phyloP scores from a whole-genome alignment of 2,329 filamentous ascomycete genomes.

The Cladophialophora psammophila region DNA sequence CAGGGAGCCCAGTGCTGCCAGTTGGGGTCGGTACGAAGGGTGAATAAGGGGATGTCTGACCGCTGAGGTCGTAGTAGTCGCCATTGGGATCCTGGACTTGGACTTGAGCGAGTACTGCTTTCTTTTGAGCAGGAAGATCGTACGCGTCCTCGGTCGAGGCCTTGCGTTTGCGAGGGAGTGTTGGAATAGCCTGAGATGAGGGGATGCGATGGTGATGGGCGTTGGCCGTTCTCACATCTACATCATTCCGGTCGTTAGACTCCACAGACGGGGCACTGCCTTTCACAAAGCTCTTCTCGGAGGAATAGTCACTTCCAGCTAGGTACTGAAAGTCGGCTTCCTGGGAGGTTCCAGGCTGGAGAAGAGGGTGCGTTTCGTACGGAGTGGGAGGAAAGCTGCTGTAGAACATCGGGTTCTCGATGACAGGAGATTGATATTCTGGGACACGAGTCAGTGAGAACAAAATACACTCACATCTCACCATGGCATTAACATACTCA shows the following conservation, averaged over 20 bases:
- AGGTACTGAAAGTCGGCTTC: conserved; percentile 31
- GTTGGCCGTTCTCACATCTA: conserved; percentile 18
- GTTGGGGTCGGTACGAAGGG: conserved; percentile 60
- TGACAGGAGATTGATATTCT: conserved; percentile 28
- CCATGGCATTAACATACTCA: conserved; percentile 25
- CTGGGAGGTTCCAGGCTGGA: conserved; percentile 30
- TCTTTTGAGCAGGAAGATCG: conserved; percentile 57
- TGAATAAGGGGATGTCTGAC: conserved; percentile 55
- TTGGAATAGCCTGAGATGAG: conserved; percentile 25
- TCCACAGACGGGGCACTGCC: conserved; percentile 17
- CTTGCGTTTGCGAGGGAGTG: conserved; percentile 32
- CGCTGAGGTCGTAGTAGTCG: conserved; percentile 60
- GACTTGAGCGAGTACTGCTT: conserved; percentile 54
- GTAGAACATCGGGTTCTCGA: conserved; percentile 35
- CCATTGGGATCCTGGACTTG: conserved; percentile 59
- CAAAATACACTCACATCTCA: background rate
- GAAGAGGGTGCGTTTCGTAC: conserved; percentile 37
- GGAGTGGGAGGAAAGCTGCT: conserved; percentile 47
- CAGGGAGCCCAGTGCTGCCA: conserved; percentile 50
- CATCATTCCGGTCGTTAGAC: conserved; percentile 16
- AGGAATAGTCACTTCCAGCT: conserved; percentile 20
- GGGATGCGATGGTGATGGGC: conserved; percentile 24
- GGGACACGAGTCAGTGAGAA: conserved; percentile 4
- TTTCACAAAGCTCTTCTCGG: conserved; percentile 26
- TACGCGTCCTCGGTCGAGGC: conserved; percentile 55